Conservation (phyloP, 768 basidiomycete genomes). For the Tulasnella sp. region DNA sequence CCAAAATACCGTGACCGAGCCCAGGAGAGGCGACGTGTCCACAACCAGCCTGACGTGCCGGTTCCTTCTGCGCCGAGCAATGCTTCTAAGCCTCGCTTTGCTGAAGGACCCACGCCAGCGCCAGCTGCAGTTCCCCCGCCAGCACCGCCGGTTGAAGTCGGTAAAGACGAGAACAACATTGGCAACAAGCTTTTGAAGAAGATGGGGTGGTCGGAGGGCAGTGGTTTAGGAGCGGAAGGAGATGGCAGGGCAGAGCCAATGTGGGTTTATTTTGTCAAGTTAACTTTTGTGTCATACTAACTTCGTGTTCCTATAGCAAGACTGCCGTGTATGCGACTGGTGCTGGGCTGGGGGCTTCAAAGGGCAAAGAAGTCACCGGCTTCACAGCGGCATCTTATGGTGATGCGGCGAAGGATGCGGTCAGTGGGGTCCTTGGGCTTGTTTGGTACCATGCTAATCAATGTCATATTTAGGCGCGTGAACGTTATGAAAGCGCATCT, state of each 20-base stretch:
- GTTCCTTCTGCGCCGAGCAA: constrained; percentile 17
- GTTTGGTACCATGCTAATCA: background rate
- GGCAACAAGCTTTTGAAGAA: constrained; percentile 91
- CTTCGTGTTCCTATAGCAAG: constrained; percentile 35
- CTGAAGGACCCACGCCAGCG: constrained; percentile 41
- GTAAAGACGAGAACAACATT: constrained; percentile 72
- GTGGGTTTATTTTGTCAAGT: constrained; percentile 42
- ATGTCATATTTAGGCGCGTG: background rate
- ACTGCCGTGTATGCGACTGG: constrained; percentile 82
- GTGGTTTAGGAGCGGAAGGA: constrained; percentile 69
- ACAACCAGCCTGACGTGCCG: constrained; percentile 81
- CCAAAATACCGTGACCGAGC: constrained; percentile 95
- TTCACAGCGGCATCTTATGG: constrained; percentile 50
- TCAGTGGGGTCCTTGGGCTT: background rate
- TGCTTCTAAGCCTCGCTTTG: constrained; percentile 35
- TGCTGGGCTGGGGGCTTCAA: constrained; percentile 85
- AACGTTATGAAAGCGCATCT: background rate
- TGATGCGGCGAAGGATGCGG: constrained; percentile 18
- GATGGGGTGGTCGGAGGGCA: constrained; percentile 96
- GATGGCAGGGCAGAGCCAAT: constrained; percentile 86
- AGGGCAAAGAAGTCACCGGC: constrained; percentile 57
- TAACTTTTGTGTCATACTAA: too few species aligned
- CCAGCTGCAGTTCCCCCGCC: constrained; percentile 45
- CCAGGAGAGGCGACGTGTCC: constrained; percentile 77
- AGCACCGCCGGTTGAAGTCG: constrained; percentile 55